A percentile compares a stretch with the other conserved stretches of the same genome.
These are phyloP conservation scores for Spatholobus suberectus DNA, from an alignment of 306 rosid species.

Conservation along the genomic window DNA sequence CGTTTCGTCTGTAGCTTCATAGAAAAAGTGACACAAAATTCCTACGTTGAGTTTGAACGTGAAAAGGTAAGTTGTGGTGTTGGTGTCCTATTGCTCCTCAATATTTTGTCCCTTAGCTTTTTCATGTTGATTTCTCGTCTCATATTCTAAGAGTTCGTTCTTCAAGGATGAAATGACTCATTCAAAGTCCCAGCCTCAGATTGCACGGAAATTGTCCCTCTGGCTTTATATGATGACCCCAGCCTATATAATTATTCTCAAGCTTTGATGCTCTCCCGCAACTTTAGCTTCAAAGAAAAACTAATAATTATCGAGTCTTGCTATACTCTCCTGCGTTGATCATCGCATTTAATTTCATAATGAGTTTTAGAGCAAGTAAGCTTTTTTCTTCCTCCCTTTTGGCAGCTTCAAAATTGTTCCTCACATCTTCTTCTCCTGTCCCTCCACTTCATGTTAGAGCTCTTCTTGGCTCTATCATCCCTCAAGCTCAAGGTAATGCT, in stretches of 20 bases:
- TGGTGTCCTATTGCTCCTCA: neutral
- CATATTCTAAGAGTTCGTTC: neutral
- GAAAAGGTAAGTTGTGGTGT: slow-evolving; percentile 16
- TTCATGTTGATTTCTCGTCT: slow-evolving; percentile 33
- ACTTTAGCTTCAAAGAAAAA: neutral
- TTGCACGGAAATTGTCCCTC: slow-evolving; percentile 44
- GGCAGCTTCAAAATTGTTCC: slow-evolving; percentile 37
- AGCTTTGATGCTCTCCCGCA: slow-evolving; percentile 16
- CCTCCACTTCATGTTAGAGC: slow-evolving; percentile 32
- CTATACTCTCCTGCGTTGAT: slow-evolving; percentile 17
- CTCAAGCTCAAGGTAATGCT: slow-evolving; percentile 39
- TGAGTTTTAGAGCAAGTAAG: slow-evolving; percentile 46
- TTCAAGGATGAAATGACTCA: slow-evolving; percentile 24
- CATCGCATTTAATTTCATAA: slow-evolving; percentile 27
- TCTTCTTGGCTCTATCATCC: slow-evolving; percentile 16
- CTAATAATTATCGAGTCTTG: neutral
- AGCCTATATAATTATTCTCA: slow-evolving; percentile 27
- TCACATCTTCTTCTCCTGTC: slow-evolving; percentile 28
- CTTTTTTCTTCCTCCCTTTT: slow-evolving; percentile 38
- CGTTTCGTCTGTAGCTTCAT: slow-evolving; percentile 39
- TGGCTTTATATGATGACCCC: neutral
- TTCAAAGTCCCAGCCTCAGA: slow-evolving; percentile 40
- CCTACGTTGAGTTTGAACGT: slow-evolving; percentile 25
- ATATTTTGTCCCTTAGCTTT: slow-evolving; percentile 25
- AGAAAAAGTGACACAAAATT: slow-evolving; percentile 27